Conservation (phyloP, 306 rosid genomes). For the Trifolium fragiferum region DNA sequence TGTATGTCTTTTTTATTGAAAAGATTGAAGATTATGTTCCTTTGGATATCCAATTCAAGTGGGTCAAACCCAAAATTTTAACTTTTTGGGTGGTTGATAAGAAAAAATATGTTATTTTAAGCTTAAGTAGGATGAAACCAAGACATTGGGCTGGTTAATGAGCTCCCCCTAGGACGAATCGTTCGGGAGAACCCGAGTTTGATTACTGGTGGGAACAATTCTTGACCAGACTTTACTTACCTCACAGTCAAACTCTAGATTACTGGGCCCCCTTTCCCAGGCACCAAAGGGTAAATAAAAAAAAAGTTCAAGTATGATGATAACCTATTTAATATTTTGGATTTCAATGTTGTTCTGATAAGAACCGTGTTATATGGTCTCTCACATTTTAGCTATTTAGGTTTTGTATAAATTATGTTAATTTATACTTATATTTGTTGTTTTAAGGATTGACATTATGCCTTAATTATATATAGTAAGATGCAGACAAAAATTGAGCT, state of each 20-base stretch:
- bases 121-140: neutral
- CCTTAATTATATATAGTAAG: constrained; percentile 63
- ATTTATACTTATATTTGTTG: constrained; percentile 19
- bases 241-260: too few relatives aligned
- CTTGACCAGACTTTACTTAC: too few relatives aligned
- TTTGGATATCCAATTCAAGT: constrained; percentile 26
- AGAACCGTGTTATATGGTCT: constrained; percentile 28
- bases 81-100: constrained; percentile 11
- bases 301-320: neutral
- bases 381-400: constrained; percentile 7
- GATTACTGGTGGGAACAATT: too few relatives aligned
- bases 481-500: constrained; percentile 53
- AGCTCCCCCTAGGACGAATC: too few relatives aligned
- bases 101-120: neutral
- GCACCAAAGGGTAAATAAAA: too few relatives aligned
- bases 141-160: too few relatives aligned
- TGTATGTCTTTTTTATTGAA: neutral
- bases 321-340: neutral
- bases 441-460: constrained; percentile 39
- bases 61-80: neutral
- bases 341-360: constrained; percentile 20
- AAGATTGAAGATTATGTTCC: constrained; percentile 13
- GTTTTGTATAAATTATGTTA: constrained; percentile 1
- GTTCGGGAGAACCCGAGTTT: too few relatives aligned
- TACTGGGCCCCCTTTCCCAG: too few relatives aligned